Evolutionary conservation across 1,284 basidiomycete genomes (phyloP), one percentile per base, ranked within the genome.

Genomic region (Caloboletus inedulis): DNA sequence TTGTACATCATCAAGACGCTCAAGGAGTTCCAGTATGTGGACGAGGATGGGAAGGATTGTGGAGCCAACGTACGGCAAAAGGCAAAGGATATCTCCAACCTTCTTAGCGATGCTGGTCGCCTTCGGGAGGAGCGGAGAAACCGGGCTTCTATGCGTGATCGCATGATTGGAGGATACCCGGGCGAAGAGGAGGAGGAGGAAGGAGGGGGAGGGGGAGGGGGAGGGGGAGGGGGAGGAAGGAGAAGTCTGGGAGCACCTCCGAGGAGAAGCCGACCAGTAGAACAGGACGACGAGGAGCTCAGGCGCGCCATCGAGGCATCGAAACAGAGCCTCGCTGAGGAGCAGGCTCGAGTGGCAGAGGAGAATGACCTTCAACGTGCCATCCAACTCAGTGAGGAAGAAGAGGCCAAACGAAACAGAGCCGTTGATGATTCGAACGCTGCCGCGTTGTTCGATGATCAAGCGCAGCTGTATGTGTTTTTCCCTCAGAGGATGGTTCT

Each of bases 41-140:
- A 99, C 72, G 97, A 99, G 66, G 86, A 89, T 51, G 91, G 89
- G 55, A 97, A 97, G 72, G 97, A 99, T 68, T 95, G 98, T 68
- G 97, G 97, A 43, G 93, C 94, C 43, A 99, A 99, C 71, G 96
- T 99, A 19, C 87, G 97, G 36, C 96, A 98, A 69, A 99, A 99
- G 76, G 97, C 97, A 12, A 99, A 99, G 72, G 97, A 99, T 66
- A 98, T 99, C 71, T 96, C 94, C 36, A 95, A 95, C 67, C 81
- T 99, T 7, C 80, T 99, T n/a, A 80, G 85, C 68, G 97, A 99
- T 68, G 89, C 98, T 59, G 73, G 79, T 4, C 82, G 95, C 16
- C 79, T 99, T 52, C 83, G 93, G 7, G 85, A 92, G 58, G 94
- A 96, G 71, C 82, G 97, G 40, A 80, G 87, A 23, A 82, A 84